A percentile compares a stretch with the other conserved stretches of the same genome.
Conservation (phyloP, 306 rosid species). For the Datisca glomerata region DNA sequence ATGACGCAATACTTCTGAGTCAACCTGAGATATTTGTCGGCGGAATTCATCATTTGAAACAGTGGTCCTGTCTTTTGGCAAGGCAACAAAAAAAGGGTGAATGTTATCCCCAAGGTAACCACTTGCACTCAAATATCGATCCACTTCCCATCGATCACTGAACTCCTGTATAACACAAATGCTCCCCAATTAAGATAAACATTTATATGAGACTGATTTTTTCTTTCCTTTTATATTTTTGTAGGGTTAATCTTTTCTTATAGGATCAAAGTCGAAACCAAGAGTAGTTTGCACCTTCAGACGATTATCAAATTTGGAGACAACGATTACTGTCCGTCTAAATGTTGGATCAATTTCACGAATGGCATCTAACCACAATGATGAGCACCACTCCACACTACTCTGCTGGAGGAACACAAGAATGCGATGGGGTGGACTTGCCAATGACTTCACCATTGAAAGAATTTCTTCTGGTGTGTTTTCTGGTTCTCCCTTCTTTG, state of each 20-base stretch:
- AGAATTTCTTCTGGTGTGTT: conserved; percentile 89
- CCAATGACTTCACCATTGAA: conserved; percentile 87
- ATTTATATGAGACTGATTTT: too few species aligned
- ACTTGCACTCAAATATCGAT: conserved; percentile 90
- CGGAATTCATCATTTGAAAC: conserved; percentile 92
- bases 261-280: not conserved
- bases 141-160: conserved; percentile 94
- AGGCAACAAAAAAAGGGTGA: conserved; percentile 76
- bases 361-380: conserved; percentile 80
- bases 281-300: conserved; percentile 52
- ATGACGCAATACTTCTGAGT: conserved; percentile 69
- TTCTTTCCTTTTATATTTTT: too few species aligned
- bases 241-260: not conserved
- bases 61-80: conserved; percentile 71
- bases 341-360: conserved; percentile 86
- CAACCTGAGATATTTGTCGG: conserved; percentile 78
- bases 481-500: conserved; percentile 94
- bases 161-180: conserved; percentile 48
- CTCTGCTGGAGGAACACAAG: conserved; percentile 94
- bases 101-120: conserved; percentile 82
- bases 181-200: too few species aligned
- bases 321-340: conserved; percentile 69
- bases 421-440: conserved; percentile 88
- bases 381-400: conserved; percentile 98
- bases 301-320: conserved; percentile 96